Evolutionary conservation across 192 early-diverging fungal genomes (phyloP), one percentile per base, ranked within the genome.

Genomic region (Entophlyctis luteolus): DNA sequence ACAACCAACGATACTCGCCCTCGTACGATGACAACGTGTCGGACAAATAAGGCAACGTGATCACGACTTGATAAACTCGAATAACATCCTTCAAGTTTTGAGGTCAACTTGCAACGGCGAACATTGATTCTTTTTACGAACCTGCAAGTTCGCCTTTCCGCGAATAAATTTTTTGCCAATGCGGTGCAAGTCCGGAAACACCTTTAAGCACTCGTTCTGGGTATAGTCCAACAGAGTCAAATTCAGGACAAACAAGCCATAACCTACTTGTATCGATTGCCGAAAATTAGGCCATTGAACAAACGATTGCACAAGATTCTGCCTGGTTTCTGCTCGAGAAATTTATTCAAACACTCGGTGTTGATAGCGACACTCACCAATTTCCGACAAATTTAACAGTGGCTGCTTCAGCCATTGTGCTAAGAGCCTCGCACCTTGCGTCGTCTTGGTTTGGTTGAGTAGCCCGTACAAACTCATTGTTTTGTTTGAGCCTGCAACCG

Each of bases 331-430:
- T 79, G 45, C n/a, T 4, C 35, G 14, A 54, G 73, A 62, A 74
- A 33, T 6, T 27, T 3, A 75, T 73, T 35, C 5, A 10, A 2
- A 47, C 1, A 3, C 35, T 27, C 22, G 22, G 78, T 49, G 6
- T 18, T 10, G 1, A 42, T 27, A 47, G 54, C 2, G 27, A 31
- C 1, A 56, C 77, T 66, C 71, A 87, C 88, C 73, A 55, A 97
- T 95, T n/a, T 84, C 82, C 2, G 49, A 56, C 18, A 90, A 37
- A 25, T 86, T 79, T 63, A 94, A 72, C 3, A 95, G 79, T 12
- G 95, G 95, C 72, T 95, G 93, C 65, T 92, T 93, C 25, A 98
- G 78, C 92, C 93, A 98, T 63, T 93, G 90, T n/a, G 79, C 86
- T 38, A 98, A 74, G 62, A 95, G 72, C 1, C 95, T 74, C 18